Evolutionary conservation across 2,329 filamentous ascomycete genomes (phyloP).

Genomic region (Epichloe gansuensis): DNA sequence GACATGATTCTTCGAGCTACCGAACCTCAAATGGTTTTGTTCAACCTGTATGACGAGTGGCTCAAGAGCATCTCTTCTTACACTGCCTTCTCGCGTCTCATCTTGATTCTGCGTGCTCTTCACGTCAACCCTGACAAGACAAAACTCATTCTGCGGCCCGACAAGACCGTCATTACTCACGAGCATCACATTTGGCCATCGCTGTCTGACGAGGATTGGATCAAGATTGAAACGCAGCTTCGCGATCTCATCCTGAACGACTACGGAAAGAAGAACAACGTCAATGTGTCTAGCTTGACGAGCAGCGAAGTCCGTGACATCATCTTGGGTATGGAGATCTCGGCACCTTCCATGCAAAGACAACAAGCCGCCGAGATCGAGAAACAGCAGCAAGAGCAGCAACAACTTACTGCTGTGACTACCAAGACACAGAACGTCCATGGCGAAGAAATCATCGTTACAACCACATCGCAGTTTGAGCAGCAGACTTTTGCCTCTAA

Average conservation of each 20-base stretch:
- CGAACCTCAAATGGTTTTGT: constrained; percentile 99
- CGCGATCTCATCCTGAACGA: constrained; percentile 95
- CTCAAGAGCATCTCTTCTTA: constrained; percentile 97
- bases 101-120: constrained; percentile 84
- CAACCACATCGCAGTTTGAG: constrained; percentile 95
- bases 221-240: constrained; percentile 96
- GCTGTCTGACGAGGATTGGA: constrained; percentile 91
- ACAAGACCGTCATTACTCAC: constrained; percentile 96
- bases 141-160: constrained; percentile 84
- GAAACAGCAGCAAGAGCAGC: constrained; percentile 95
- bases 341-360: constrained; percentile 91
- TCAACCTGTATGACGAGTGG: constrained; percentile 99
- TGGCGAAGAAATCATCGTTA: constrained; percentile 95
- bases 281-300: constrained; percentile 93
- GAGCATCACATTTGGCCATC: constrained; percentile 99
- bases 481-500: constrained; percentile 97
- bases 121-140: constrained; percentile 99
- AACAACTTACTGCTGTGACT: constrained; percentile 90
- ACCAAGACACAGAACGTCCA: constrained; percentile 97
- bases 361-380: constrained; percentile 98
- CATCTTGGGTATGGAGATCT: constrained; percentile 98
- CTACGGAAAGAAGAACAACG: constrained; percentile 99
- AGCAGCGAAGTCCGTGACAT: constrained; percentile 97
- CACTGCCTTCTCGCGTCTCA: constrained; percentile 90
- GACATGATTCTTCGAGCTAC: constrained; percentile 98